Evolutionary conservation across 164 flowering plant species (phyloP).

Genomic region (Nymphaea thermarum): DNA sequence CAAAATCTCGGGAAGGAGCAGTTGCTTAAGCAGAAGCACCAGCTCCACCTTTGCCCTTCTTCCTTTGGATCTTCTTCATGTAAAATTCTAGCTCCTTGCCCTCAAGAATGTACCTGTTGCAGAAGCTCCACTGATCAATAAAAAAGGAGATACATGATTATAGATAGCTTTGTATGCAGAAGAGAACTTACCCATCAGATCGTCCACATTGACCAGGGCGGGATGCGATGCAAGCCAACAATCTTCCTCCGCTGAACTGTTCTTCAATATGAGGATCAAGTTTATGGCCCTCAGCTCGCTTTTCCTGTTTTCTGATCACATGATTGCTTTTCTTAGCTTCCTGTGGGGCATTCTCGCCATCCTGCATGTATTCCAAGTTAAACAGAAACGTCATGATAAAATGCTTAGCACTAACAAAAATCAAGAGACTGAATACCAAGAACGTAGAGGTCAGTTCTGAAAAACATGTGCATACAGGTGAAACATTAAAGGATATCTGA

Average conservation of each 20-base stretch:
- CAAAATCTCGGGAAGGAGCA: neutral
- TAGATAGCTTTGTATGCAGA: neutral
- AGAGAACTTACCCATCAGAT: slow-evolving; percentile 17
- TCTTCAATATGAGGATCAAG: slow-evolving; percentile 24
- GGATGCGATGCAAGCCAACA: slow-evolving; percentile 20
- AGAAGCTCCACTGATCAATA: neutral
- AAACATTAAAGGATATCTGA: too few species aligned
- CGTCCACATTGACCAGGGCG: slow-evolving; percentile 30
- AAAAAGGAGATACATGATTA: neutral
- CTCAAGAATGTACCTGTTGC: slow-evolving; percentile 18
- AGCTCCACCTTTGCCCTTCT: slow-evolving; percentile 22
- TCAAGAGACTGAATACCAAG: too few species aligned
- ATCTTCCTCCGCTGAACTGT: slow-evolving; percentile 19
- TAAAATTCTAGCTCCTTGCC: slow-evolving; percentile 27
- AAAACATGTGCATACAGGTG: too few species aligned
- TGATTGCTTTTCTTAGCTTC: slow-evolving; percentile 20
- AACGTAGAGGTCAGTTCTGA: too few species aligned
- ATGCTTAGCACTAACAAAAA: neutral
- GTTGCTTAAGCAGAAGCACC: slow-evolving; percentile 3
- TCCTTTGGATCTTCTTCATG: slow-evolving; percentile 19
- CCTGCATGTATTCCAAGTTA: slow-evolving; percentile 2
- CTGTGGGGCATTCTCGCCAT: slow-evolving; percentile 13
- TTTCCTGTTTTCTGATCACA: slow-evolving; percentile 16
- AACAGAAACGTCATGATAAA: neutral
- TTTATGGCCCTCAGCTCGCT: slow-evolving; percentile 15